These are phyloP conservation scores for Ambrosia artemisiifolia DNA, from an alignment of 129 eudicot genomes.

Conservation along the genomic window DNA sequence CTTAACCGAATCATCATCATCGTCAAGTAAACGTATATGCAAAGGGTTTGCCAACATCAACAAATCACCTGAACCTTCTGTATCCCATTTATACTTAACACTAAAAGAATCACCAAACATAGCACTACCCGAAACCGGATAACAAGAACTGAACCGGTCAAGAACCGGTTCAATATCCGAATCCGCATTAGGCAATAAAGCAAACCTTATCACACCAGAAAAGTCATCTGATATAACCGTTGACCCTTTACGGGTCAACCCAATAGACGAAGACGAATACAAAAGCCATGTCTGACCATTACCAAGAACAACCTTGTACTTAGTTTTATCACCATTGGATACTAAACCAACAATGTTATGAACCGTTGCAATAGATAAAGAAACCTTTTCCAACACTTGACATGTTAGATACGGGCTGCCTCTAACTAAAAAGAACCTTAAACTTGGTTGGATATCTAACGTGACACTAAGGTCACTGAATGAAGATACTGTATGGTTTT, in stretches of 20 bases:
- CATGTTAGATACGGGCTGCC: slow-evolving; percentile 84
- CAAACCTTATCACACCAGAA: slow-evolving; percentile 60
- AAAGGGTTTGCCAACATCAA: slow-evolving; percentile 58
- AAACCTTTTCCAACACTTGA: slow-evolving; percentile 20
- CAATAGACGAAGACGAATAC: slow-evolving; percentile 60
- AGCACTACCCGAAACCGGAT: slow-evolving; percentile 69
- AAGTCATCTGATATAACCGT: slow-evolving; percentile 43
- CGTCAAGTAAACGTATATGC: slow-evolving; percentile 33
- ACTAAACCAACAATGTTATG: slow-evolving; percentile 45
- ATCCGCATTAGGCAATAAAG: slow-evolving; percentile 43
- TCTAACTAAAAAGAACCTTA: slow-evolving; percentile 66
- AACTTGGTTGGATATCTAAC: slow-evolving; percentile 54
- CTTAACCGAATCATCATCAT: slow-evolving; percentile 23
- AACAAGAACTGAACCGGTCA: slow-evolving; percentile 72
- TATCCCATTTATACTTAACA: slow-evolving; percentile 68
- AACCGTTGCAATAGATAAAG: slow-evolving; percentile 51
- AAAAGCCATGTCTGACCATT: slow-evolving; percentile 78
- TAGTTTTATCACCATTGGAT: slow-evolving; percentile 45
- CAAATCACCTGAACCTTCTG: slow-evolving; percentile 65
- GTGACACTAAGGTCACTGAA: slow-evolving; percentile 70
- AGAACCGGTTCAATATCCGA: slow-evolving; percentile 37
- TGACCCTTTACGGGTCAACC: slow-evolving; percentile 40
- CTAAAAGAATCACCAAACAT: slow-evolving; percentile 36
- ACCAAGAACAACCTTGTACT: slow-evolving; percentile 47
- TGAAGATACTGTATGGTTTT: slow-evolving; percentile 47